Evolutionary conservation across 495 filamentous ascomycete species (phyloP), one percentile per base, ranked within the genome.

Genomic region (Aspergillus diversus): DNA sequence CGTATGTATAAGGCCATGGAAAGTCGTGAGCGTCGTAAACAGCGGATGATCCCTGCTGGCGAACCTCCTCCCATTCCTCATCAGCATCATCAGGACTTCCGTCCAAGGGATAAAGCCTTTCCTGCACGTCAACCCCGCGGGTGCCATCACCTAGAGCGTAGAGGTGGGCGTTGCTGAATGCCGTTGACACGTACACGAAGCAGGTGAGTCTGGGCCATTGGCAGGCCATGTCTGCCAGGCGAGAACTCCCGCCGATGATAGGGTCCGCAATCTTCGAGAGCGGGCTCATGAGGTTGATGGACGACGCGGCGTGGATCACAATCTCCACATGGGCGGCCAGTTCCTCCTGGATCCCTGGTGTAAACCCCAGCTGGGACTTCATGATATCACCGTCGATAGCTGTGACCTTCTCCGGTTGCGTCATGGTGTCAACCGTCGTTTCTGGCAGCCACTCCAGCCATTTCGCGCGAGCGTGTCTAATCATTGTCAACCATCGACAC

Each of bases 291-390:
- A 73, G 55, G 35, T 68, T 73, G 47, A 71, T 71, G 2, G 69
- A 68, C 5, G 64, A 71, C 0, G 69, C 66, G 1, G 59, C 60
- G 49, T 73, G 71, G n/a, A 73, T 65, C 7, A 69, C 59, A 8
- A 71, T 63, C 11, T 64, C 27, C 13, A 63, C 55, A 12, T n/a
- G 5, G 7, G 54, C 33, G n/a, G 15, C 48, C 3, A 68, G 32
- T 0, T 31, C 32, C 0, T 60, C 8, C 31, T 51, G 5, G 3
- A 46, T 33, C 5, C 34, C 7, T 11, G 34, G 17, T 3, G 42
- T 4, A 4, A 65, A 5, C 0, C 60, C 66, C 12, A 65, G n/a
- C 5, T 55, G 0, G 4, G 59, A 56, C 8, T 55, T 27, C 7
- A 27, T 8, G 35, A 66, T 57, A 37, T 68, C 59, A 27, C 66